phyloP scores from a whole-genome alignment of 108 stramenopile species.

The Nannochloropsis salina region DNA sequence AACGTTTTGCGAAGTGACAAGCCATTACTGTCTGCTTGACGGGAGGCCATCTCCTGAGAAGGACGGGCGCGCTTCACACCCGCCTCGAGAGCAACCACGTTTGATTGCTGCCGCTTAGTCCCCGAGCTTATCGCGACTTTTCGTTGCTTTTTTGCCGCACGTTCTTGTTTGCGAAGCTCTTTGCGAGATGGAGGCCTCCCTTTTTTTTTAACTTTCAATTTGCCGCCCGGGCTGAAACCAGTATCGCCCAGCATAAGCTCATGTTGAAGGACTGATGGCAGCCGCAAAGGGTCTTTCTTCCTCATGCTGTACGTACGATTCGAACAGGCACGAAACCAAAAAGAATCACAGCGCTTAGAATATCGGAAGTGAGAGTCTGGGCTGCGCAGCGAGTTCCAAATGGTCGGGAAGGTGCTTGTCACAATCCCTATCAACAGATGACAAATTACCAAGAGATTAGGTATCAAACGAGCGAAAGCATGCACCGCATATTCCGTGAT shows the following conservation, averaged over 20 bases:
- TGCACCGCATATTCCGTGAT: too few species aligned
- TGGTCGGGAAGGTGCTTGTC: too few species aligned
- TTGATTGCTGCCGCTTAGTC: neutral
- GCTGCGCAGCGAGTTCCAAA: too few species aligned
- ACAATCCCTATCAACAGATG: too few species aligned
- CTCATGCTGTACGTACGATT: neutral
- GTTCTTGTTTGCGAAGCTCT: neutral
- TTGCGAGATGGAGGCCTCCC: neutral
- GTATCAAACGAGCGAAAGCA: too few species aligned
- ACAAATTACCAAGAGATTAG: too few species aligned
- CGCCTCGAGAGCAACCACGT: neutral
- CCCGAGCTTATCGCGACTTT: neutral
- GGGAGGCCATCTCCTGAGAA: neutral
- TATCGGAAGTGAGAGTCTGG: too few species aligned
- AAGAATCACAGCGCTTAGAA: too few species aligned
- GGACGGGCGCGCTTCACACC: neutral
- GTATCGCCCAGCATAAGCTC: neutral
- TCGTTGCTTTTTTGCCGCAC: neutral
- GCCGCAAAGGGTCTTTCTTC: neutral
- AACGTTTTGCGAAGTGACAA: neutral
- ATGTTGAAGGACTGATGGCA: neutral
- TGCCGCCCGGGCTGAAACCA: neutral
- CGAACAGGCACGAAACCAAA: too few species aligned
- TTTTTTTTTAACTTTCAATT: neutral
- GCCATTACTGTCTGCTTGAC: neutral